A percentile compares a stretch with the other conserved stretches of the same genome.
These are phyloP conservation scores for Maudiozyma turicensis DNA, from an alignment of 805 yeast genomes.

Conservation along the genomic window DNA sequence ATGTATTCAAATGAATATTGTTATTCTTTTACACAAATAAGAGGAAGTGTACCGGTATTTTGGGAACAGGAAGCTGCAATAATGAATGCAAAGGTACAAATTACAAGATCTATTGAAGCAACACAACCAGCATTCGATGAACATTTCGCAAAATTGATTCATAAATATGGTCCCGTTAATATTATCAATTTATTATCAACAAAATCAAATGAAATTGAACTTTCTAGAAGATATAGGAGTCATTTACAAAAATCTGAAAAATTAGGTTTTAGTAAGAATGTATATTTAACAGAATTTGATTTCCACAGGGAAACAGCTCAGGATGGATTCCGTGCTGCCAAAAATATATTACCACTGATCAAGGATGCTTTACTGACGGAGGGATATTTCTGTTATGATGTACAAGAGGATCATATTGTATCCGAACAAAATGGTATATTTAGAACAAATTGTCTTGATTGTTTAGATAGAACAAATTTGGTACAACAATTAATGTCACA, in stretches of 20 bases:
- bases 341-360: slow-evolving; percentile 53
- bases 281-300: slow-evolving; percentile 74
- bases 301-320: slow-evolving; percentile 87
- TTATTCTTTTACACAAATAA: slow-evolving; percentile 74
- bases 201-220: slow-evolving; percentile 64
- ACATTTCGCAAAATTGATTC: slow-evolving; percentile 63
- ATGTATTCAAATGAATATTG: slow-evolving; percentile 42
- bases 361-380: slow-evolving; percentile 59
- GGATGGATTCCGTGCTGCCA: slow-evolving; percentile 79
- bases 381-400: slow-evolving; percentile 75
- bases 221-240: slow-evolving; percentile 53
- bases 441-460: slow-evolving; percentile 87
- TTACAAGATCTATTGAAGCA: slow-evolving; percentile 84
- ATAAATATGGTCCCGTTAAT: slow-evolving; percentile 78
- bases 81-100: slow-evolving; percentile 75
- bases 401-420: slow-evolving; percentile 39
- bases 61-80: slow-evolving; percentile 96
- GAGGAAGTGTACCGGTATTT: slow-evolving; percentile 92
- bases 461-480: slow-evolving; percentile 87
- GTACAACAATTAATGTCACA: slow-evolving; percentile 75
- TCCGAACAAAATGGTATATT: slow-evolving; percentile 84
- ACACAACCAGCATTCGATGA: slow-evolving; percentile 81
- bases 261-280: slow-evolving; percentile 20
- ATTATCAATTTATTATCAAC: slow-evolving; percentile 74
- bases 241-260: slow-evolving; percentile 40